Evolutionary conservation across 768 basidiomycete genomes (phyloP).

Genomic region (Amanita fuliginea): DNA sequence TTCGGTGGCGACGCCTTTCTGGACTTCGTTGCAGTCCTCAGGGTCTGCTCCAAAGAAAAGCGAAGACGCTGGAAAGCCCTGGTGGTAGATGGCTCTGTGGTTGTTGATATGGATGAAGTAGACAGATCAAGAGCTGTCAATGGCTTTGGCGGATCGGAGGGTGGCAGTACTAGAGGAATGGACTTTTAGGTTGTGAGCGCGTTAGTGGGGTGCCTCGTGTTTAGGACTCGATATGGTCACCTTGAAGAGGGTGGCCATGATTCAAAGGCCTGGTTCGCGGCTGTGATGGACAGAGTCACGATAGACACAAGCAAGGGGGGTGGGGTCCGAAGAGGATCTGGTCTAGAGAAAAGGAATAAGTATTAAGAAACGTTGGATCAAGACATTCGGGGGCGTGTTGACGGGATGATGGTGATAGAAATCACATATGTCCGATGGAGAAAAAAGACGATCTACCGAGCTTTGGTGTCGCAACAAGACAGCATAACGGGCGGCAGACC

Average conservation of each 20-base stretch:
- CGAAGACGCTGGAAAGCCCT: slow-evolving; percentile 56
- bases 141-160: slow-evolving; percentile 29
- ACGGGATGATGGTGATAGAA: slow-evolving; percentile 4
- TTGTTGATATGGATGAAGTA: slow-evolving; percentile 15
- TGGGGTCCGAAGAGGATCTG: not conserved
- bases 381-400: not conserved
- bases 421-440: not conserved
- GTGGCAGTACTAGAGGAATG: slow-evolving; percentile 25
- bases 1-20: slow-evolving; percentile 31
- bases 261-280: slow-evolving; percentile 13
- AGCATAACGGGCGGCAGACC: not conserved
- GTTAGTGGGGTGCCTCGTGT: slow-evolving; percentile 34
- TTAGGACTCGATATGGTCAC: slow-evolving; percentile 30
- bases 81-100: slow-evolving; percentile 26
- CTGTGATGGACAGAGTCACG: not conserved
- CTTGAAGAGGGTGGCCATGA: slow-evolving; percentile 35
- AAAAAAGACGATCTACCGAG: not conserved
- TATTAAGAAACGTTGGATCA: not conserved
- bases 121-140: slow-evolving; percentile 21
- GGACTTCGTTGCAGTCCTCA: slow-evolving; percentile 54
- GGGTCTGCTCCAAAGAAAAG: slow-evolving; percentile 54
- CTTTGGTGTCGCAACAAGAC: not conserved
- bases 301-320: not conserved
- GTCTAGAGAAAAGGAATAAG: not conserved
- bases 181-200: slow-evolving; percentile 19